Base-by-base conservation (phyloP, 116 monocot genomes). In the Trichopus zeylanicus region DNA sequence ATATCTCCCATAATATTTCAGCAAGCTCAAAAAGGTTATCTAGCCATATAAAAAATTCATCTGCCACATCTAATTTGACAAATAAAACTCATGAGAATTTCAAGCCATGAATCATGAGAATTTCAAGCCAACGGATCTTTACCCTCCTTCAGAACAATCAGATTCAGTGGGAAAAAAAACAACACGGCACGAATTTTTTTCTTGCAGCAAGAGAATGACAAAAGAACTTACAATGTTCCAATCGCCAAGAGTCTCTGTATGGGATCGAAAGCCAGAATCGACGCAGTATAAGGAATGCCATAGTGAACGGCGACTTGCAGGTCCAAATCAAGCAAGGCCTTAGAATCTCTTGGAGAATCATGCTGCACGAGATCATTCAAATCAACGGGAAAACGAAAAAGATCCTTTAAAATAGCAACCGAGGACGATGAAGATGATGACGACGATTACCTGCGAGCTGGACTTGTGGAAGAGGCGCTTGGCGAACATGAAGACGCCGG, bases 201-300 rank as follows among this genome's bases (percentile, higher is more conserved):
- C 4, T n/a, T n/a, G n/a, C n/a, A n/a, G n/a, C n/a, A 33, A 33
- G 8, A 33, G 8, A 33, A 33, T 33, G 46, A 63, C 30, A 11
- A 5, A 33, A 30, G 32, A 52, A 70, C 97, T 84, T 61, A 97
- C 97, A 97, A 63, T 55, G 97, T 91, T 70, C 91, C 97, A 61
- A 97, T 72, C n/a, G 97, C 97, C 61, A 97, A 66, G 30, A 91
- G 78, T n/a, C 88, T 78, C 62, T 97, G 97, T 42, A 97, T 62
- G 12, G 91, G 85, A 46, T 97, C 97, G 71, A 87, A 91, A 63
- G 91, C 85, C 56, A 97, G 58, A 70, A 78, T 73, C 31, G 97
- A 91, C 56, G 97, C 55, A 53, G 97, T 85, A 59, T 70, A 75
- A 25, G 97, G 97, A 48, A 91, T 77, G 39, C 97, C 97, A 73